Evolutionary conservation across 331 rosid species (phyloP), one percentile per base, ranked within the genome.

Genomic region (Cydonia oblonga): DNA sequence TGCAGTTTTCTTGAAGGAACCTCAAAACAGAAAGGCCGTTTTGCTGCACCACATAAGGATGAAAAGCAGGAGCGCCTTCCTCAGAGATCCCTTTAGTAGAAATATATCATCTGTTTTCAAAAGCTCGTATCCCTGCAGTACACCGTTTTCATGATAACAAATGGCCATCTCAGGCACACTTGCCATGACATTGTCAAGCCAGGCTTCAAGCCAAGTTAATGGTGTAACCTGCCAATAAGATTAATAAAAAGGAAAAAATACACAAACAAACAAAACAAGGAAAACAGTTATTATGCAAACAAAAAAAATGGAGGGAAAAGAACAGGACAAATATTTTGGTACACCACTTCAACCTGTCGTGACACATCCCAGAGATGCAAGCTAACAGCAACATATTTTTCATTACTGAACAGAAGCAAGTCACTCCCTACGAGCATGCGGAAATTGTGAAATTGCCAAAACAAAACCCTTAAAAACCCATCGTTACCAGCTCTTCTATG

Each of bases 111-210:
- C 90, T 10, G 98, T 93, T 84, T 93, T 93, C 72, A 93, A 69
- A 75, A 93, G 98, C 77, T 93, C 98, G 2, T 93, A 93, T 56
- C 97, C 97, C 83, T 93, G 97, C 76, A 93, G 97, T 78, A 93
- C 97, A 75, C 98, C 98, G 77, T 93, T 86, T 79, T 70, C 84
- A 76, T 93, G 98, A 85, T 93, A 93, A 76, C 98, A 90, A 64
- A 93, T 93, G 66, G 98, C 98, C 84, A 93, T 84, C 83, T 93
- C 97, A 26, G 96, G 98, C 78, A 89, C 98, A 86, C 97, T 93
- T 24, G 97, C 97, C 98, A 93, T 93, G 85, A 93, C 88, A 85
- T 93, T 93, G 81, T 93, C 98, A 68, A 93, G 96, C 98, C 98
- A 93, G 73, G 97, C 98, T 82, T 93, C 98, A 82, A 93, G 97